Base-by-base conservation (phyloP, 169 alveolate species). In the Blepharisma undulans region DNA sequence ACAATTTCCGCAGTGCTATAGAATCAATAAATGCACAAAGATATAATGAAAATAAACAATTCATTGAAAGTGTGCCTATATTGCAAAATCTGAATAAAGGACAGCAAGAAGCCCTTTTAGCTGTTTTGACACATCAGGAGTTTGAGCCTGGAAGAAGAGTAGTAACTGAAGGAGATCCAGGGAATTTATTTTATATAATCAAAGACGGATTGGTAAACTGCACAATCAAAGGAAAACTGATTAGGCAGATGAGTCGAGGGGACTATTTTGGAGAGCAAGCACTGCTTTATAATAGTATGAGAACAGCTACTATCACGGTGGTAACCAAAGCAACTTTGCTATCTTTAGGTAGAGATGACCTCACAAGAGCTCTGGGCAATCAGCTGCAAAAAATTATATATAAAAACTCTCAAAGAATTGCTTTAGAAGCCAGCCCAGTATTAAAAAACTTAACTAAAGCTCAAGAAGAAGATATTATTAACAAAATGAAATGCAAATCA, bases 251-350 rank as follows among this genome's bases (percentile, higher is more conserved):
- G 72, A 81, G 76, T 29, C 84, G 79, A 76, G 95, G 95, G 22
- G 94, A 93, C 72, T 93, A 89, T 25, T 93, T 93, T 78, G 95
- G 95, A 30, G 98, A 97, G 91, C 90, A 94, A 27, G 98, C 98
- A 21, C 90, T 97, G 30, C 92, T 96, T 76, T 96, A 96, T 84
- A 95, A 96, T 77, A 95, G 96, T 12, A 95, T 94, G 18, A 95
- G 98, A 94, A 93, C 98, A 22, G 98, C 97, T 33, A 95, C 98
- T 4, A 95, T 97, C 27, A 94, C 93, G 77, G 98, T 98, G 2
- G n/a, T 88, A 29, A 96, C 81, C 77, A 92, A 89, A 36, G 93
- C 87, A 33, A 90, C 76, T 82, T 92, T 76, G 27, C 85, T 16
- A 19, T 91, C 94, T 14, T 34, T 93, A 25, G 93, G 93, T 74